Conservation (phyloP, 352 stramenopile species). For the Phytopythium montanum region DNA sequence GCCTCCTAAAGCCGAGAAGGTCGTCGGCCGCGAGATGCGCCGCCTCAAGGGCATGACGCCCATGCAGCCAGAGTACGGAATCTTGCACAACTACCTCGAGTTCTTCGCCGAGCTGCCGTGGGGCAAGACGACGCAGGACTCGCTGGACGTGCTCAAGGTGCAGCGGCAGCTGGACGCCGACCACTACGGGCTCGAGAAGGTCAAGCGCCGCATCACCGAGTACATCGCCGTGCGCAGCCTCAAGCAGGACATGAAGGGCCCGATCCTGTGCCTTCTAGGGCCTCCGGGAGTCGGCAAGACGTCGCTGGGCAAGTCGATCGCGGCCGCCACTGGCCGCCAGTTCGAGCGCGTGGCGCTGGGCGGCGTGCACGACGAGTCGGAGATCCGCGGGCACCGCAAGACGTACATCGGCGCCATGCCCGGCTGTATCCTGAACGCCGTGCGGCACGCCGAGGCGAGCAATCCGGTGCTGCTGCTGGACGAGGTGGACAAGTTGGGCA, state of each 20-base stretch:
- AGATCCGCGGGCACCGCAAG: constrained; percentile 84
- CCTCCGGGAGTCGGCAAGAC: constrained; percentile 86
- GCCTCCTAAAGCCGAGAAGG: constrained; percentile 44
- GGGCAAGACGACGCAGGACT: constrained; percentile 50
- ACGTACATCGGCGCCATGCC: constrained; percentile 88
- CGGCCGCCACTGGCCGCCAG: constrained; percentile 62
- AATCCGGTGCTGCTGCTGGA: constrained; percentile 82
- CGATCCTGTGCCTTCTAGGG: constrained; percentile 87
- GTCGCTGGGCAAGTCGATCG: constrained; percentile 78
- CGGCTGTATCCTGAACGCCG: constrained; percentile 74
- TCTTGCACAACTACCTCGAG: constrained; percentile 80
- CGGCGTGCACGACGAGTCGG: constrained; percentile 78
- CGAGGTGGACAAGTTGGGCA: constrained; percentile 87
- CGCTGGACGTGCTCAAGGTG: constrained; percentile 46
- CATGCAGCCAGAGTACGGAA: constrained; percentile 71
- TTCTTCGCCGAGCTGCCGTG: constrained; percentile 78
- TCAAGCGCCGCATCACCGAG: constrained; percentile 85
- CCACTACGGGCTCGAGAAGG: constrained; percentile 80
- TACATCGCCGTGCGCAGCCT: constrained; percentile 84
- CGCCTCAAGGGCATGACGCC: constrained; percentile 76
- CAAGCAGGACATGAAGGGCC: constrained; percentile 78
- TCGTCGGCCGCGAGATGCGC: constrained; percentile 54
- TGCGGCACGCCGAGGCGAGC: constrained; percentile 67
- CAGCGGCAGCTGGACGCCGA: constrained; percentile 68
- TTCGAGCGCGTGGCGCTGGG: constrained; percentile 77